Evolutionary conservation across 2,329 filamentous ascomycete species (phyloP).

Genomic region (Emergomyces pasteurianus): DNA sequence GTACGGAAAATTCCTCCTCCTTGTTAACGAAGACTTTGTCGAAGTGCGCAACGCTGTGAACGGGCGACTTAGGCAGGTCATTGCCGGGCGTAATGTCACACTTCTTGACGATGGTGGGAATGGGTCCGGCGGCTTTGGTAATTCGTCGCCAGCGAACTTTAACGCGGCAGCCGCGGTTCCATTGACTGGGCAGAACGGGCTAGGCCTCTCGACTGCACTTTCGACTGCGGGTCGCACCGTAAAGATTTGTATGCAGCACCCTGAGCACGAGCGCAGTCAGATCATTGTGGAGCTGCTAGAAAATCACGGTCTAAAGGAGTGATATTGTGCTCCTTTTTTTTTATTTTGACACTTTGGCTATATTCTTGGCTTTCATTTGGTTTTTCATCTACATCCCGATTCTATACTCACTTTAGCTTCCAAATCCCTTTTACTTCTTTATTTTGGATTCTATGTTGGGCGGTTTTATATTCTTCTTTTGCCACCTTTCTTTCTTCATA

Average conservation of each 20-base stretch:
- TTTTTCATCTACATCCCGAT: not conserved
- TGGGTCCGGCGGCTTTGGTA: constrained; percentile 25
- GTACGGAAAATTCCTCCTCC: constrained; percentile 78
- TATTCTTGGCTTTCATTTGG: not conserved
- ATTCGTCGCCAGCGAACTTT: constrained; percentile 13
- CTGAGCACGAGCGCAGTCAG: constrained; percentile 70
- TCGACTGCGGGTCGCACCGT: constrained; percentile 52
- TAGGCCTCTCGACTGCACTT: constrained; percentile 21
- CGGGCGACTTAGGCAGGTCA: constrained; percentile 83
- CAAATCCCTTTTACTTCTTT: not conserved
- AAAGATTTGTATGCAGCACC: constrained; percentile 93
- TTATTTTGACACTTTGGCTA: not conserved
- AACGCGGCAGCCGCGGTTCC: constrained; percentile 15
- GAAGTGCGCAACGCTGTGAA: constrained; percentile 97
- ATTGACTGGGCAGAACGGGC: constrained; percentile 22
- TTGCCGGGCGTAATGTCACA: constrained; percentile 78
- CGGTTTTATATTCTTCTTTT: not conserved
- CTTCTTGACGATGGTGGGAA: constrained; percentile 73
- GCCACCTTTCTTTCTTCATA: not conserved
- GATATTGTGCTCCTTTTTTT: not conserved
- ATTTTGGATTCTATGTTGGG: not conserved
- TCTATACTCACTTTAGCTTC: not conserved
- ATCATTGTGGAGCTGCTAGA: constrained; percentile 85
- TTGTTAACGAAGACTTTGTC: constrained; percentile 94
- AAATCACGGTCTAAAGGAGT: constrained; percentile 67